Evolutionary conservation across 2,329 filamentous ascomycete species (phyloP), one percentile per base, ranked within the genome.

Genomic region (Orbilia blumenaviensis): DNA sequence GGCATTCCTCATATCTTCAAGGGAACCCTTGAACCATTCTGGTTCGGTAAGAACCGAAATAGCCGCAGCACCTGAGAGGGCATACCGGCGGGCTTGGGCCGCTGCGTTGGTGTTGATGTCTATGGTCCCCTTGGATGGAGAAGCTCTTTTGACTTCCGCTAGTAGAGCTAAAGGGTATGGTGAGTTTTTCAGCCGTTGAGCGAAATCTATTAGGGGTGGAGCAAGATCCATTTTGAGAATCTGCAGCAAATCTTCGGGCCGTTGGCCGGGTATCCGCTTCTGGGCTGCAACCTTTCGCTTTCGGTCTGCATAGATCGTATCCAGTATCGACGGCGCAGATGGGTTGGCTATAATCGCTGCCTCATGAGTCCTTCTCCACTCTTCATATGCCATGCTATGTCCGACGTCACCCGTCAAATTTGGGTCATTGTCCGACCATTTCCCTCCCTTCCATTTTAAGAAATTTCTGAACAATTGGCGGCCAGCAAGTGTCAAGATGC

Each of bases 1-100:
- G 29, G 98, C 95, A 34, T 91, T 89, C 75, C 92, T 89, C 64
- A 99, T 85, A 82, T 99, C 95, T 72, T 99, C 94, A 76, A 99
- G 94, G 83, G 91, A 96, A 54, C 95, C 95, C 84, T 97, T 98
- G 86, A 99, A 99, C 95, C 95, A 99, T 81, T 98, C 92, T 0
- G 96, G 95, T 83, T 99, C 95, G 0, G 95, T 99, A 52, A 99
- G 87, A n/a, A 99, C 95, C 0, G 95, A 98, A 79, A 99, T 99
- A 41, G 96, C 93, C 82, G 94, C 98, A 54, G 95, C 95, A 12
- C 95, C 96, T 5, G 95, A 94, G 61, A 95, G 87, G 8, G 96
- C 95, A 82, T 99, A 99, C 79, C 91, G 93, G 78, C 90, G 89
- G 44, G 96, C 95, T 83, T 99, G 95, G 3, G 90, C 89, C 23